Evolutionary conservation across 257 asterid genomes (phyloP).

Genomic region (Capsicum baccatum): DNA sequence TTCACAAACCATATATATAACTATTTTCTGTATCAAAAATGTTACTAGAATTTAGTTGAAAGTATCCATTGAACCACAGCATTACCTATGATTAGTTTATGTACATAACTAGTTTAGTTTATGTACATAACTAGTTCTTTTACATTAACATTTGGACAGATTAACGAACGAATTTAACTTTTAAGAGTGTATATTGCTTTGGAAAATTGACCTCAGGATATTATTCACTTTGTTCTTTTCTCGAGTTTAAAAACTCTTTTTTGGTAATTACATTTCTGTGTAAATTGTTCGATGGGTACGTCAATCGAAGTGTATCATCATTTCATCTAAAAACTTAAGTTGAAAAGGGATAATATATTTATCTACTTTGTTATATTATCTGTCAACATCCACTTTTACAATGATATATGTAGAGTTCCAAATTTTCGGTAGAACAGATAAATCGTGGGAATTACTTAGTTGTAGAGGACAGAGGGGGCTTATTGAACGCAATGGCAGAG

Average conservation of each 20-base stretch:
- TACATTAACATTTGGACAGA: background rate
- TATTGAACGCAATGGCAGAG: background rate
- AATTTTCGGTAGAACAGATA: background rate
- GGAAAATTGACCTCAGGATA: too few relatives aligned
- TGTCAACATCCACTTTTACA: background rate
- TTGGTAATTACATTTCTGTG: too few relatives aligned
- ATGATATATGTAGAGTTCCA: background rate
- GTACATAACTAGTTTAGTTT: background rate
- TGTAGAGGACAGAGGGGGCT: background rate
- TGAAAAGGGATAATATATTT: too few relatives aligned
- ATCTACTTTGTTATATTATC: background rate
- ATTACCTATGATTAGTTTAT: background rate
- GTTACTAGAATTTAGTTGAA: background rate
- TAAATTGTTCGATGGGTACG: background rate
- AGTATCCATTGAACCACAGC: background rate
- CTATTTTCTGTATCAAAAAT: background rate
- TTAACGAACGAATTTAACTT: background rate
- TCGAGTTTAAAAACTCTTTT: too few relatives aligned
- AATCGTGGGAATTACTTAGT: background rate
- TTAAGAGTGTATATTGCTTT: too few relatives aligned
- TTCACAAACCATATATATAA: background rate
- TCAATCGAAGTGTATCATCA: background rate
- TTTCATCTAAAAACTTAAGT: background rate
- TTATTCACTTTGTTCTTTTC: too few relatives aligned
- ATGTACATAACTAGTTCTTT: background rate